Conservation (phyloP, 352 stramenopile species). For the Pythium vanterpoolii region DNA sequence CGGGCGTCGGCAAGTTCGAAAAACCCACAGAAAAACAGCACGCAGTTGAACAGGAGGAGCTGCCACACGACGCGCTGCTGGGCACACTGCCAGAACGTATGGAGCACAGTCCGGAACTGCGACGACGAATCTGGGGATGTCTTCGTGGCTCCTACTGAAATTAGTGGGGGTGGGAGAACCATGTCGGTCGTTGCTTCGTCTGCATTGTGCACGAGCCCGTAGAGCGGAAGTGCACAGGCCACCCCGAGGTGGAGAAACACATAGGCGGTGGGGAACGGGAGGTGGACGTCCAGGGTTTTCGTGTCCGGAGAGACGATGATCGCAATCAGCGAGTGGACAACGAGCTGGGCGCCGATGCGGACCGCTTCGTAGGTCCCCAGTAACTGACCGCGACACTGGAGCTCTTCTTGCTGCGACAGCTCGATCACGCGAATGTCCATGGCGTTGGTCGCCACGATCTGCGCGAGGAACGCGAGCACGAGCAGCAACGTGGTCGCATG, state of each 20-base stretch:
- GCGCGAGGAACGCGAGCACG: slow-evolving; percentile 27
- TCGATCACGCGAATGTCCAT: slow-evolving; percentile 43
- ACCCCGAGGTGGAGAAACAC: slow-evolving; percentile 31
- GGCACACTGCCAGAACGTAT: slow-evolving; percentile 22
- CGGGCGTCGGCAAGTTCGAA: slow-evolving; percentile 27
- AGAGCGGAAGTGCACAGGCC: slow-evolving; percentile 29
- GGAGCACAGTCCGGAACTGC: slow-evolving; percentile 18
- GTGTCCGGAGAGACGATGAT: slow-evolving; percentile 3
- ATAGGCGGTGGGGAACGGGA: slow-evolving; percentile 18
- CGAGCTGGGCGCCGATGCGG: slow-evolving; percentile 26
- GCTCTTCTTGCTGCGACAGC: slow-evolving; percentile 40
- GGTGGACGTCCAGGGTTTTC: slow-evolving; percentile 10
- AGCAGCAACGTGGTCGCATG: slow-evolving; percentile 15
- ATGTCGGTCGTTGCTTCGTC: slow-evolving; percentile 16
- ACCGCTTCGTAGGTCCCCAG: slow-evolving; percentile 34
- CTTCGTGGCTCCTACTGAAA: too few relatives aligned
- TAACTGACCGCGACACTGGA: slow-evolving; percentile 26
- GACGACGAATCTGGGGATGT: too few relatives aligned
- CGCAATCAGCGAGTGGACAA: slow-evolving; percentile 25
- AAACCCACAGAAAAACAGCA: slow-evolving; percentile 38
- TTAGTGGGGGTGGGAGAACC: too few relatives aligned
- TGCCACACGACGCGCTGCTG: slow-evolving; percentile 49
- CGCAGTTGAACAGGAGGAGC: slow-evolving; percentile 39
- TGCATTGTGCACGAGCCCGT: slow-evolving; percentile 28
- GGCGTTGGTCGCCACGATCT: slow-evolving; percentile 31